Percentiles rank a stretch among this genome's conserved stretches.
These are phyloP conservation scores for Nakaseomyces delphensis DNA, from an alignment of 1,139 yeast genomes.

Conservation along the genomic window DNA sequence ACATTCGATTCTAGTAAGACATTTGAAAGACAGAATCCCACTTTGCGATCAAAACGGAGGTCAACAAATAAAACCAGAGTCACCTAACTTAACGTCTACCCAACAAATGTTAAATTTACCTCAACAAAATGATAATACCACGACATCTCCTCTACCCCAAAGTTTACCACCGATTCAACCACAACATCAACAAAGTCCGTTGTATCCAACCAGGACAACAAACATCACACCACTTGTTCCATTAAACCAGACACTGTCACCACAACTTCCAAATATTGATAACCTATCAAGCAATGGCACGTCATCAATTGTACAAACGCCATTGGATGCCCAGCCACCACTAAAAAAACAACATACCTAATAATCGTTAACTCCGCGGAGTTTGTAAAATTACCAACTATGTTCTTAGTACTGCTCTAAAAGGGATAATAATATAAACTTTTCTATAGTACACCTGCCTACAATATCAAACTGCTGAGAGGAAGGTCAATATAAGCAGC, in stretches of 20 bases:
- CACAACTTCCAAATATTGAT: not conserved
- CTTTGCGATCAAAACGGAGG: constrained; percentile 24
- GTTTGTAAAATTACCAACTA: not conserved
- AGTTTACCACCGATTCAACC: constrained; percentile 6
- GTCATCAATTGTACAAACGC: not conserved
- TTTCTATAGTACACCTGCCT: no score
- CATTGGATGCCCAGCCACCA: constrained; percentile 1
- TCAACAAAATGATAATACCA: not conserved
- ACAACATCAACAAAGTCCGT: constrained; percentile 1
- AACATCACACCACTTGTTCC: constrained; percentile 5
- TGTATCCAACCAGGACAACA: not conserved
- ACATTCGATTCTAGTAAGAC: constrained; percentile 64
- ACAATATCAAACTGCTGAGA: no score
- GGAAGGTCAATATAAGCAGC: no score
- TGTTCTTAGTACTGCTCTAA: no score
- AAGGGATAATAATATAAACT: no score
- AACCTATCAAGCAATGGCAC: not conserved
- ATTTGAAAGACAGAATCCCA: constrained; percentile 39
- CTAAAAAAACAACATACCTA: constrained; percentile 3
- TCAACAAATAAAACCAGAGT: not conserved
- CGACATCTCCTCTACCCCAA: not conserved
- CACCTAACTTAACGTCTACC: not conserved
- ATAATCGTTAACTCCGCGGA: not conserved
- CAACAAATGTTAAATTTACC: constrained; percentile 1
- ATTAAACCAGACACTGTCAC: not conserved